Conservation (phyloP, 2,329 filamentous ascomycete genomes). For the Colletotrichum eremochloae region DNA sequence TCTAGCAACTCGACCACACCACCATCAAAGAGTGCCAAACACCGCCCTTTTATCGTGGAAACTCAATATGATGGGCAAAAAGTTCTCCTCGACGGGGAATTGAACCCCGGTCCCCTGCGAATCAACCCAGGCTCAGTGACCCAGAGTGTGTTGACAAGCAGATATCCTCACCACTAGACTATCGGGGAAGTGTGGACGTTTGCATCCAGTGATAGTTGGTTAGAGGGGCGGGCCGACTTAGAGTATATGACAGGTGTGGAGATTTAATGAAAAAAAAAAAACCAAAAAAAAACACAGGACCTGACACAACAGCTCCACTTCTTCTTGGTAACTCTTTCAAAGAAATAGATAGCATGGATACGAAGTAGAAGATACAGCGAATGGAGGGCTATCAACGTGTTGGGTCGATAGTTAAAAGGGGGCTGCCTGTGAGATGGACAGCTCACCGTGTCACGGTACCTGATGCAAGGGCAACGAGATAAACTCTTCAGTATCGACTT, state of each 20-base stretch:
- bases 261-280: not conserved
- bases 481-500: no score
- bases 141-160: not conserved
- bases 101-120: not conserved
- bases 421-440: no score
- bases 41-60: not conserved
- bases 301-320: not conserved
- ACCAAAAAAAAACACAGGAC: not conserved
- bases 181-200: not conserved
- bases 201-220: not conserved
- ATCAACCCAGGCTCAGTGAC: not conserved
- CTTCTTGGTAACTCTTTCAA: not conserved
- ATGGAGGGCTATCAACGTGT: no score
- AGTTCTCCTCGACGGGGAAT: constrained; percentile 1
- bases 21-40: not conserved
- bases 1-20: not conserved
- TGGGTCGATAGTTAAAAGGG: no score
- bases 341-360: no score
- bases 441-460: no score
- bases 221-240: not conserved
- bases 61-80: not conserved
- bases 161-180: constrained; percentile 12
- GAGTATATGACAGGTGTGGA: not conserved
- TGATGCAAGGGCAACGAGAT: no score
- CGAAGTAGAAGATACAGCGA: not conserved